These are phyloP conservation scores for Furcasterigmium sp. DNA, from an alignment of 2,329 filamentous ascomycete species.

Conservation along the genomic window DNA sequence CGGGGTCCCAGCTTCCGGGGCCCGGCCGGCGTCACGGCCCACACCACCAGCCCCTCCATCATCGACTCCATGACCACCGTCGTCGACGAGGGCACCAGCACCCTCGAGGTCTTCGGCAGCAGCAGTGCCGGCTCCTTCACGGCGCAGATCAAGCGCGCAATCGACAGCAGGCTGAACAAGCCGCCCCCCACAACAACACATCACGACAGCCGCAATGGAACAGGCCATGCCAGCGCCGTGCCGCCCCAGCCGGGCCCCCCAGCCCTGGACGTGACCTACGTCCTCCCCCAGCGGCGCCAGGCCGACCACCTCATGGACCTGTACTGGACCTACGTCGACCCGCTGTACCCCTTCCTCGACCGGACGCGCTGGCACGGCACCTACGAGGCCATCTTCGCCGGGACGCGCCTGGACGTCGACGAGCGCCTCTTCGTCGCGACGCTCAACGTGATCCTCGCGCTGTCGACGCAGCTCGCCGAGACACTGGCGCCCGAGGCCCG, in stretches of 20 bases:
- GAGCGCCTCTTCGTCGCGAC: slow-evolving; percentile 37
- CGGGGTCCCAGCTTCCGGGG: not conserved
- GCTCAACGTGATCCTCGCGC: slow-evolving; percentile 40
- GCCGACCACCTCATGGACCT: slow-evolving; percentile 38
- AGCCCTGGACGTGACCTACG: slow-evolving; percentile 20
- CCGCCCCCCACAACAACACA: not conserved
- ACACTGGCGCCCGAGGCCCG: slow-evolving; percentile 31
- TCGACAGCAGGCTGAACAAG: slow-evolving; percentile 22
- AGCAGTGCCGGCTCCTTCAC: slow-evolving; percentile 42
- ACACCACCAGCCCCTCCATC: slow-evolving; percentile 21
- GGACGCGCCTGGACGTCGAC: slow-evolving; percentile 26
- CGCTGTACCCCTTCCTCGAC: slow-evolving; percentile 40
- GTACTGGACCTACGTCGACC: slow-evolving; percentile 41
- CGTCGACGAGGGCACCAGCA: slow-evolving; percentile 31
- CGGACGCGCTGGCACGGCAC: slow-evolving; percentile 25
- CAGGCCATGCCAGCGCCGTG: too few relatives aligned
- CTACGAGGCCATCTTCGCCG: slow-evolving; percentile 35
- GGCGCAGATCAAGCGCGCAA: slow-evolving; percentile 36
- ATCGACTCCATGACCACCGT: slow-evolving; percentile 41
- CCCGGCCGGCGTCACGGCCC: not conserved
- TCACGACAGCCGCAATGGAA: too few relatives aligned
- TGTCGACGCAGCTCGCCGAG: slow-evolving; percentile 37
- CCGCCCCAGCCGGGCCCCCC: not conserved
- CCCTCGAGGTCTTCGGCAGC: slow-evolving; percentile 38
- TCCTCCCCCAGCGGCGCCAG: slow-evolving; percentile 36